Evolutionary conservation across 169 alveolate species (phyloP).

Genomic region (Eimeria zaria): DNA sequence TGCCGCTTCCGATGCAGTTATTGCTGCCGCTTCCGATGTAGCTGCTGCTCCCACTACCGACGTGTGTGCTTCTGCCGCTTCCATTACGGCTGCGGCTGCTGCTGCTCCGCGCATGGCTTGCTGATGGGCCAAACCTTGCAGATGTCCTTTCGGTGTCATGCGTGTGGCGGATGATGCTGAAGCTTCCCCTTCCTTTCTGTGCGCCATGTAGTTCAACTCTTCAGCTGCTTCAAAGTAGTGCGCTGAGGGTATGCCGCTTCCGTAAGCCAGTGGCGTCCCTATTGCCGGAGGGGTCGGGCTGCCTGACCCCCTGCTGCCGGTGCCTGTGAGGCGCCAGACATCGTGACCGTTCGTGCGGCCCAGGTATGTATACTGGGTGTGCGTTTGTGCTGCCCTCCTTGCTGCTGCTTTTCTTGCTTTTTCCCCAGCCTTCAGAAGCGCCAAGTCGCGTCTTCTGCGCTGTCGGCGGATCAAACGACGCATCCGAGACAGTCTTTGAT

Average conservation of each 20-base stretch:
- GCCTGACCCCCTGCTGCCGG: background rate
- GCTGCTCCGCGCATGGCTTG: background rate
- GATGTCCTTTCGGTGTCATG: background rate
- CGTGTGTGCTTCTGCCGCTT: background rate
- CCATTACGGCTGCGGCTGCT: background rate
- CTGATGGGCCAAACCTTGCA: background rate
- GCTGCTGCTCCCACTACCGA: background rate
- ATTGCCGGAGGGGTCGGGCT: background rate
- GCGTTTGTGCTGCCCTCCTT: background rate
- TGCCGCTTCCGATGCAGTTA: background rate
- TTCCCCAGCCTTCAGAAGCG: constrained; percentile 48
- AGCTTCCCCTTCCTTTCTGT: background rate
- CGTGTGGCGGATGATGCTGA: background rate
- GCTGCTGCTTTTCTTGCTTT: background rate
- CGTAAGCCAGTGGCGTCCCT: background rate
- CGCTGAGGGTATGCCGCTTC: background rate
- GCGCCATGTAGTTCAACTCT: background rate
- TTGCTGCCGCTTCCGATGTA: background rate
- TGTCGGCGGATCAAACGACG: constrained; percentile 47
- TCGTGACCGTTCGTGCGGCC: constrained; percentile 1
- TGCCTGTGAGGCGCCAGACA: constrained; percentile 7
- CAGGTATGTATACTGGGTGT: background rate
- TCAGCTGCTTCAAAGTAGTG: background rate
- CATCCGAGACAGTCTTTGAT: constrained; percentile 25
- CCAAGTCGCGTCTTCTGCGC: constrained; percentile 12